phyloP scores from a whole-genome alignment of 306 rosid genomes.

The Ammopiptanthus mongolicus region DNA sequence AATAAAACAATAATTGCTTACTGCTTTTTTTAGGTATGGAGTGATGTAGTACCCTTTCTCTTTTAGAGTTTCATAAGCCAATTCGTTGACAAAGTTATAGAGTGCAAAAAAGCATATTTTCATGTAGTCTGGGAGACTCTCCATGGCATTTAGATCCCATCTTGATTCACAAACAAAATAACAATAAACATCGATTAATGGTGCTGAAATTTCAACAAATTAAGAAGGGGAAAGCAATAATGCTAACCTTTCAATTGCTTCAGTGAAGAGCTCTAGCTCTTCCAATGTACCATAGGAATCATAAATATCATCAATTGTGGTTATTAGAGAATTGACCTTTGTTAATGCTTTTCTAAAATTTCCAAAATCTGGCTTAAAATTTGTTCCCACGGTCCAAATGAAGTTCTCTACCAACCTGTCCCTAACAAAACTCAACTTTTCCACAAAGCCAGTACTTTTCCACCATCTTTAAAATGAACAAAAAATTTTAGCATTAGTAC shows the following conservation, averaged over 20 bases:
- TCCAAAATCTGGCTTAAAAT: not conserved
- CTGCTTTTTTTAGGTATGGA: not conserved
- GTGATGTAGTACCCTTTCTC: not conserved
- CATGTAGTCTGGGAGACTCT: not conserved
- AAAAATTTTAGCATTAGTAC: not conserved
- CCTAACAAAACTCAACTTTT: not conserved
- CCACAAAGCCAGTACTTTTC: not conserved
- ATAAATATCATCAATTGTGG: slow-evolving; percentile 13
- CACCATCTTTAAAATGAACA: slow-evolving; percentile 15
- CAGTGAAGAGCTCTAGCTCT: slow-evolving; percentile 12
- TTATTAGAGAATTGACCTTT: not conserved
- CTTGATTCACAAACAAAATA: not conserved
- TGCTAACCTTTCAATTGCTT: slow-evolving; percentile 15
- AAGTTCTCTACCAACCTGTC: slow-evolving; percentile 16
- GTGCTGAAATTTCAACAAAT: not conserved
- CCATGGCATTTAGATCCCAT: not conserved
- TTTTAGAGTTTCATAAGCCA: not conserved
- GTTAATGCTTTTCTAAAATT: not conserved
- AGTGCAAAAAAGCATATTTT: not conserved
- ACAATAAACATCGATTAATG: not conserved
- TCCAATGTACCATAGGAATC: slow-evolving; percentile 14
- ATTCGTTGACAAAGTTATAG: not conserved
- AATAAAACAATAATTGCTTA: not conserved
- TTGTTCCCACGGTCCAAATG: slow-evolving; percentile 8
- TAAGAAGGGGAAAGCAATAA: no score